Conservation (phyloP, 208 protist species). For the Naegleria fowleri region DNA sequence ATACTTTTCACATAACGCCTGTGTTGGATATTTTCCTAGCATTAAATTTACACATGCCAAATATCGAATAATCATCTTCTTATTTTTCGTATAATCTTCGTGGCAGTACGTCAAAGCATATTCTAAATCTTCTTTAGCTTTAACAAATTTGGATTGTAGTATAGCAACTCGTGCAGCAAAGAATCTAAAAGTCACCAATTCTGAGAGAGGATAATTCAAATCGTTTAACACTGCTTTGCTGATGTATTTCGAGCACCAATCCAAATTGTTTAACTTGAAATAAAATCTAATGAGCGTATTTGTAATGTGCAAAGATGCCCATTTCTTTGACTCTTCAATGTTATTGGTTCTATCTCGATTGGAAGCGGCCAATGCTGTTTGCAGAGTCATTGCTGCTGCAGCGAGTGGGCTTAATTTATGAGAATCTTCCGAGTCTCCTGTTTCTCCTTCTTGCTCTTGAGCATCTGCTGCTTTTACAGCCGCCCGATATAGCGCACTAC, state of each 20-base stretch:
- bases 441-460: background rate
- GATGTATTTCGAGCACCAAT: background rate
- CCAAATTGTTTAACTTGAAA: conserved; percentile 5
- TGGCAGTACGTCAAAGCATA: background rate
- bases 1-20: background rate
- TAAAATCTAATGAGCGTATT: conserved; percentile 1
- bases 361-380: background rate
- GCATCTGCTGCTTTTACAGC: background rate
- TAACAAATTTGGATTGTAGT: background rate
- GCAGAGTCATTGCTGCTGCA: background rate
- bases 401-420: background rate
- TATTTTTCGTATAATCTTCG: background rate
- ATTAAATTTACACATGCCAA: conserved; percentile 10
- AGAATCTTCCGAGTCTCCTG: background rate
- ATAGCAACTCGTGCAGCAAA: conserved; percentile 14
- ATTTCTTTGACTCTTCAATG: background rate
- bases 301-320: background rate
- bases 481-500: background rate
- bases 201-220: background rate
- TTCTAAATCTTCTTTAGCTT: background rate
- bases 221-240: background rate
- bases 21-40: background rate
- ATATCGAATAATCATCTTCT: conserved; percentile 10
- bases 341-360: background rate
- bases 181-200: background rate